phyloP scores from a whole-genome alignment of 306 rosid genomes.

The Acacia acuminata region DNA sequence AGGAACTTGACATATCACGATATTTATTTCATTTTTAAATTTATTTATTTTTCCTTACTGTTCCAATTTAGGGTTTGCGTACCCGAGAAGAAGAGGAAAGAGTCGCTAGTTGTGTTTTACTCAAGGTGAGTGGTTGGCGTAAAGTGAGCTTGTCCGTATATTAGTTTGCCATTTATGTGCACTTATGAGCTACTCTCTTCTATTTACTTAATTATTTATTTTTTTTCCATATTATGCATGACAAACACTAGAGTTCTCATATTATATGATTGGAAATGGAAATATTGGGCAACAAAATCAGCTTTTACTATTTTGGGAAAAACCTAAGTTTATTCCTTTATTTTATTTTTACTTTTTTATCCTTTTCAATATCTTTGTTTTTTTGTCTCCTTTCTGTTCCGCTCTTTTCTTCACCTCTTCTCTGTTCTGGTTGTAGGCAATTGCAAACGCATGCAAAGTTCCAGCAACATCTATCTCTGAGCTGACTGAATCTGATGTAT shows the following conservation, averaged over 20 bases:
- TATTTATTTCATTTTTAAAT: neutral
- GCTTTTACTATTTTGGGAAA: neutral
- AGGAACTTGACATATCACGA: neutral
- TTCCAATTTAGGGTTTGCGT: constrained; percentile 64
- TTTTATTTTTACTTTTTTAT: constrained; percentile 20
- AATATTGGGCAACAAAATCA: constrained; percentile 29
- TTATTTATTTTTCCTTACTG: constrained; percentile 27
- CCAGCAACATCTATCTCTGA: constrained; percentile 56
- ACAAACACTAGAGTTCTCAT: constrained; percentile 25
- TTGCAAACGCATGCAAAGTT: constrained; percentile 82
- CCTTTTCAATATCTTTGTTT: constrained; percentile 15
- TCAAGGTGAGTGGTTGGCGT: constrained; percentile 58
- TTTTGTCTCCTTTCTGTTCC: neutral
- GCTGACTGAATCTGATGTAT: constrained; percentile 64
- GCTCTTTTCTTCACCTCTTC: constrained; percentile 21
- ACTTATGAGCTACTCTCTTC: constrained; percentile 21
- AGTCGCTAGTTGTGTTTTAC: constrained; percentile 71
- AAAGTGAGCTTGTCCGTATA: constrained; percentile 26
- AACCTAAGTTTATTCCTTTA: constrained; percentile 8
- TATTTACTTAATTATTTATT: neutral
- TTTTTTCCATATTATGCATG: neutral
- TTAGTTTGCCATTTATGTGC: constrained; percentile 30
- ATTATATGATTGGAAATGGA: constrained; percentile 20
- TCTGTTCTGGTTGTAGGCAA: constrained; percentile 68
- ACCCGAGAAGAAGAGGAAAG: constrained; percentile 85